These are phyloP conservation scores for Phytophthora cactorum DNA, from an alignment of 352 stramenopile species.

Conservation along the genomic window DNA sequence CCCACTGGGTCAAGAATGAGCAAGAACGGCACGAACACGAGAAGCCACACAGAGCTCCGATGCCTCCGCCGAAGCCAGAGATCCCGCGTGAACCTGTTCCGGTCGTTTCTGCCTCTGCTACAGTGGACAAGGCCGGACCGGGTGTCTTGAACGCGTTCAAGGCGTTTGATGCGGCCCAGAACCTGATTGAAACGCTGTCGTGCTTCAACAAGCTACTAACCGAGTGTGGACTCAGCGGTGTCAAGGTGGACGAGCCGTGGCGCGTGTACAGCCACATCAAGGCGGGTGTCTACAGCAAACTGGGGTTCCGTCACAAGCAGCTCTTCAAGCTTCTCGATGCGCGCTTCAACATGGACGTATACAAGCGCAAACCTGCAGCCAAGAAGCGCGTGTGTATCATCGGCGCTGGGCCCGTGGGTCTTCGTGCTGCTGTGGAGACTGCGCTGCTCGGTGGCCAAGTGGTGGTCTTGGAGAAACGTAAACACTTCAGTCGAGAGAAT, in stretches of 20 bases:
- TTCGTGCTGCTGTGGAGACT: conserved; percentile 78
- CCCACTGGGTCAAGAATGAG: conserved; percentile 34
- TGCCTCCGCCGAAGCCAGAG: conserved; percentile 22
- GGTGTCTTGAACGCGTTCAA: conserved; percentile 67
- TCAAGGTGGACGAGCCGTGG: conserved; percentile 58
- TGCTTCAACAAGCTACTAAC: conserved; percentile 63
- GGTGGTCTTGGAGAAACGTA: conserved; percentile 83
- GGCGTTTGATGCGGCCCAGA: conserved; percentile 66
- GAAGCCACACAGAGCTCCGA: conserved; percentile 16
- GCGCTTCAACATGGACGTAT: conserved; percentile 58
- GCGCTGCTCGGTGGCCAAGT: conserved; percentile 75
- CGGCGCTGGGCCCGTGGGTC: conserved; percentile 74
- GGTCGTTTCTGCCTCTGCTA: conserved; percentile 22
- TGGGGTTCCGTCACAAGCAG: conserved; percentile 79
- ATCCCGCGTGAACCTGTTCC: conserved; percentile 28
- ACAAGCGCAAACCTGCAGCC: conserved; percentile 61
- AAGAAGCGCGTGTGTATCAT: conserved; percentile 80
- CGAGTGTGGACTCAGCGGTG: conserved; percentile 59
- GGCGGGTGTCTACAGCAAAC: conserved; percentile 54
- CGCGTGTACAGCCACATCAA: conserved; percentile 77
- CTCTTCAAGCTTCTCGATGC: conserved; percentile 77
- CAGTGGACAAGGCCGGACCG: conserved; percentile 44
- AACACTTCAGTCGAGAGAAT: conserved; percentile 83
- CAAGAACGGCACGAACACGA: conserved; percentile 28
- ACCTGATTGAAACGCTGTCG: conserved; percentile 59